phyloP scores from a whole-genome alignment of 768 basidiomycete species.

The Paxillus involutus region DNA sequence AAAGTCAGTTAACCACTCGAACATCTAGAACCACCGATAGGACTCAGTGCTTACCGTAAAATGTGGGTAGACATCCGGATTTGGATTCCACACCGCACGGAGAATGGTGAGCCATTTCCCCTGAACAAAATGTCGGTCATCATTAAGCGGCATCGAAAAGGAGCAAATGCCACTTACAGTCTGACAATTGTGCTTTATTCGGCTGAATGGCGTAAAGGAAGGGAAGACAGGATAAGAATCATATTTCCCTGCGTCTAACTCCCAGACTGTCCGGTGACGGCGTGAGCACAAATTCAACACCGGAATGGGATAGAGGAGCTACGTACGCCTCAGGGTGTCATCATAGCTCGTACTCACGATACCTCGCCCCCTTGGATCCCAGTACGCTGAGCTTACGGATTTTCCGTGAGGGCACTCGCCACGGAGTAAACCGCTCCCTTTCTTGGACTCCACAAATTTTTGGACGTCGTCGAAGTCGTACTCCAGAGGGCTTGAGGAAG shows the following conservation, averaged over 20 bases:
- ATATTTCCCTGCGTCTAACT: slow-evolving; percentile 55
- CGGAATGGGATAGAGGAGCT: background rate
- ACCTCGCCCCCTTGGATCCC: slow-evolving; percentile 78
- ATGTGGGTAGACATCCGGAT: slow-evolving; percentile 79
- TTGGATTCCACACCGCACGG: slow-evolving; percentile 75
- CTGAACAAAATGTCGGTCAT: slow-evolving; percentile 33
- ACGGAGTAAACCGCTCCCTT: slow-evolving; percentile 56
- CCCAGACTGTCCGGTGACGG: slow-evolving; percentile 61
- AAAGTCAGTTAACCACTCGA: background rate
- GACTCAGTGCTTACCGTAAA: slow-evolving; percentile 60
- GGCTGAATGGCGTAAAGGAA: slow-evolving; percentile 61
- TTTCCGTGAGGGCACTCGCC: slow-evolving; percentile 71
- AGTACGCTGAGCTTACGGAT: slow-evolving; percentile 81
- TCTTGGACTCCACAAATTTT: slow-evolving; percentile 48
- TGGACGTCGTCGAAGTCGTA: slow-evolving; percentile 44
- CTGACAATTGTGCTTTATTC: slow-evolving; percentile 74
- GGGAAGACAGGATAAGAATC: slow-evolving; percentile 50
- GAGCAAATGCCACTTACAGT: slow-evolving; percentile 47
- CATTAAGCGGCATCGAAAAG: background rate
- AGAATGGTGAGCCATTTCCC: slow-evolving; percentile 82
- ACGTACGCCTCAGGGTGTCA: slow-evolving; percentile 68
- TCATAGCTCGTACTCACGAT: slow-evolving; percentile 88
- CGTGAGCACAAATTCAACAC: slow-evolving; percentile 8
- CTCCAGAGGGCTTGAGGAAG: slow-evolving; percentile 18
- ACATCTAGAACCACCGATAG: background rate